Evolutionary conservation across 2,329 filamentous ascomycete species (phyloP).

Genomic region (Epichloe gansuensis): DNA sequence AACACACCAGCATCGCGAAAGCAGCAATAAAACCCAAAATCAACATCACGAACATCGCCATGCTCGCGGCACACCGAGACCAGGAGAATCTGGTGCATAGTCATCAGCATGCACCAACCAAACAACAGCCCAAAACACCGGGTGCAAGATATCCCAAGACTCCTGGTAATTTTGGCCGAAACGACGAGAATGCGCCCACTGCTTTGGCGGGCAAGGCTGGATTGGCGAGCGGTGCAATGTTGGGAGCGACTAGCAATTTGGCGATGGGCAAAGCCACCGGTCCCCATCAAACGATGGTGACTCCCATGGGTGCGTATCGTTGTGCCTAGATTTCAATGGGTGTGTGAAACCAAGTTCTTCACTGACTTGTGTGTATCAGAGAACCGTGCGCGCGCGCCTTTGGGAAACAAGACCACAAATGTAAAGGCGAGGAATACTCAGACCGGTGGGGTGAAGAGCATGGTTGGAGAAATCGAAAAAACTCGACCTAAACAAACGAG

Average conservation of each 20-base stretch:
- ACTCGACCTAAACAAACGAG: constrained; percentile 46
- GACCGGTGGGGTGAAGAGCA: constrained; percentile 49
- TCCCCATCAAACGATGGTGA: constrained; percentile 50
- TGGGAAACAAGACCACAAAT: constrained; percentile 95
- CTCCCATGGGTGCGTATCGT: constrained; percentile 58
- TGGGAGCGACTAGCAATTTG: constrained; percentile 36
- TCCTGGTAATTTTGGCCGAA: constrained; percentile 61
- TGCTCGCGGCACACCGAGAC: constrained; percentile 68
- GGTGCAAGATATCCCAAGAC: constrained; percentile 67
- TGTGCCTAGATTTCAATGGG: neutral
- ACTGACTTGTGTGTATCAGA: constrained; percentile 12
- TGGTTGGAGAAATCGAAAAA: constrained; percentile 48
- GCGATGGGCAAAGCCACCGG: constrained; percentile 30
- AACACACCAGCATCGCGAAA: neutral
- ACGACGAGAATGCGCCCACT: constrained; percentile 64
- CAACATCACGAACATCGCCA: constrained; percentile 22
- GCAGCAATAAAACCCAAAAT: neutral
- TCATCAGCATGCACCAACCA: constrained; percentile 63
- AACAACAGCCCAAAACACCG: constrained; percentile 74
- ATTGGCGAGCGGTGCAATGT: constrained; percentile 42
- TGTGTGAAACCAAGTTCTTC: neutral
- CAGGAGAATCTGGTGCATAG: constrained; percentile 78
- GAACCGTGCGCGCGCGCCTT: constrained; percentile 56
- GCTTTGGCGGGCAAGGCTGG: constrained; percentile 27
- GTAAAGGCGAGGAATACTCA: constrained; percentile 63